Base-by-base conservation (phyloP, 129 eudicot species). In the Mikania micrantha region DNA sequence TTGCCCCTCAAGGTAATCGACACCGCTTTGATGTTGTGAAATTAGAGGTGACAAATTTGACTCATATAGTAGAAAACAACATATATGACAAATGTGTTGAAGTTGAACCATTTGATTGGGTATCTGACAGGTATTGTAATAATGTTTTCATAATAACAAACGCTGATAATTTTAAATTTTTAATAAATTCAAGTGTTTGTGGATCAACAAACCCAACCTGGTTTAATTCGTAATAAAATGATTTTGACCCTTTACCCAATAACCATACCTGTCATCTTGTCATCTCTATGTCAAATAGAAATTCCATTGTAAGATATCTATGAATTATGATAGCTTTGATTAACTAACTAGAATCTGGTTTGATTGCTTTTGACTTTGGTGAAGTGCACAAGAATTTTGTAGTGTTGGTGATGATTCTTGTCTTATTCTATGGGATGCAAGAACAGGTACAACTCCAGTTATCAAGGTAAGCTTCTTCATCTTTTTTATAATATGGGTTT, bases 351-450 rank as follows among this genome's bases (percentile, higher is more conserved):
- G n/a, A 53, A 35, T 8, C 31, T 41, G 45, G 9, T 66, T 65
- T 48, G 16, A 38, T 19, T 65, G 7, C 20, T 72, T 22, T 34
- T 70, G 9, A 4, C 7, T 19, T 36, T 70, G 60, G 41, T 80
- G 82, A 53, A 92, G 98, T 48, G 85, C 87, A 20, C 83, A 85
- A 78, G 98, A 92, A 79, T 92, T 88, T 77, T 92, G 96, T 41
- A 92, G 96, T 69, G 96, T 92, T 71, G 98, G 96, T 62, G 98
- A 88, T 62, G 98, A 92, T 82, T 85, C 96, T 31, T 88, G 98
- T 85, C 96, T 92, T 60, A 88, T 92, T 36, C 71, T 92, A 36
- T 92, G 96, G 98, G 98, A 92, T 79, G 91, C 95, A 57, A 78
- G 98, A 80, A 80, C 84, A 58, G 90, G 96, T 57, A 41, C 80